A percentile compares a stretch with the other conserved stretches of the same genome.
phyloP scores from a whole-genome alignment of 441 rosid species.

The Croton setiger region DNA sequence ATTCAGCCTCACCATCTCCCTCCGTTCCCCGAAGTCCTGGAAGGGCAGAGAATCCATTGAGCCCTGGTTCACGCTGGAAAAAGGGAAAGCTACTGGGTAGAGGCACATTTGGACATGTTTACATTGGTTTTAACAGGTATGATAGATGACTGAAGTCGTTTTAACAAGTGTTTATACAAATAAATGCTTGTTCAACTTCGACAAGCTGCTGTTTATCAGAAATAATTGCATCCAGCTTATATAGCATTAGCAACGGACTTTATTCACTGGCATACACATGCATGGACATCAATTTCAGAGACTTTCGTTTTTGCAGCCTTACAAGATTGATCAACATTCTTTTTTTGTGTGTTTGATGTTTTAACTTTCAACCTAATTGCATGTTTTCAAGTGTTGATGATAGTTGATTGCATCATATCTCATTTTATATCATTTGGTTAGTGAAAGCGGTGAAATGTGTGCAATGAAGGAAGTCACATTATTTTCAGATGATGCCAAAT shows the following conservation, averaged over 20 bases:
- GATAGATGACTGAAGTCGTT: not conserved
- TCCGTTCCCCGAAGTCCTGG: conserved; percentile 88
- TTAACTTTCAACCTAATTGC: not conserved
- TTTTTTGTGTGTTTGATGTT: conserved; percentile 3
- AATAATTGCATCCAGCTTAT: not conserved
- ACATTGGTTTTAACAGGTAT: conserved; percentile 90
- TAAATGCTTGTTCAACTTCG: not conserved
- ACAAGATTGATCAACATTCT: not conserved
- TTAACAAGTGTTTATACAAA: not conserved
- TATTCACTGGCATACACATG: not conserved
- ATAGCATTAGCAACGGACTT: not conserved
- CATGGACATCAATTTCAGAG: not conserved
- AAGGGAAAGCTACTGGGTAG: conserved; percentile 77
- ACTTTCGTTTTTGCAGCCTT: not conserved
- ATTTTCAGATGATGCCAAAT: conserved; percentile 80
- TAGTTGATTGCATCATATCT: conserved; percentile 30
- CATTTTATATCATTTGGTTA: conserved; percentile 25
- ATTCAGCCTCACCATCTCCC: conserved; percentile 76
- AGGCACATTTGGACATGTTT: conserved; percentile 93
- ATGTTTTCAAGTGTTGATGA: conserved; percentile 9
- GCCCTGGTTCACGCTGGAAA: conserved; percentile 91
- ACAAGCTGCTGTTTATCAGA: not conserved
- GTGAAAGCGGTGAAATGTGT: conserved; percentile 94
- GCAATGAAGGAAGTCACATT: conserved; percentile 96
- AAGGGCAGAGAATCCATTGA: conserved; percentile 60